These are phyloP conservation scores for Phlebiopsis gigantea DNA, from an alignment of 768 basidiomycete species.

Conservation along the genomic window DNA sequence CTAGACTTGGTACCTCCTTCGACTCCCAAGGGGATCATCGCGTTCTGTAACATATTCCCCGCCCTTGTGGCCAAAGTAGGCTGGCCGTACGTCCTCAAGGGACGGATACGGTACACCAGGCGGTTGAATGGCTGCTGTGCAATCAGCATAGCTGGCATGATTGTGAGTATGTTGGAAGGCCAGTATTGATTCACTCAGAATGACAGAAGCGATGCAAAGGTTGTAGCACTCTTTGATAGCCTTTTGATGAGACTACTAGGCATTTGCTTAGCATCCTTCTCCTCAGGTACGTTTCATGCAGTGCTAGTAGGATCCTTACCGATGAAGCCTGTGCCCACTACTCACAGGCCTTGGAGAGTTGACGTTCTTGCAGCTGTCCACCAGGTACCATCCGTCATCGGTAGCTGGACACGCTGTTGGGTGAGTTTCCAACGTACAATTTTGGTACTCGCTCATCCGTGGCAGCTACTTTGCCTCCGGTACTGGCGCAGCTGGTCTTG, in stretches of 20 bases:
- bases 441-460: neutral
- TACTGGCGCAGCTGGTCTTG: constrained; percentile 91
- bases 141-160: constrained; percentile 79
- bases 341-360: constrained; percentile 84
- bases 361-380: constrained; percentile 92
- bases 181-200: neutral
- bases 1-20: constrained; percentile 88
- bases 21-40: constrained; percentile 92
- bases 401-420: constrained; percentile 78
- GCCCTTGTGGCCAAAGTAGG: constrained; percentile 81
- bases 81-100: constrained; percentile 90
- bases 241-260: constrained; percentile 71
- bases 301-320: neutral
- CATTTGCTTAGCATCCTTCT: constrained; percentile 79
- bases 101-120: constrained; percentile 73
- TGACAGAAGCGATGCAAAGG: constrained; percentile 34
- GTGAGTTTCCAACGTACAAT: constrained; percentile 30
- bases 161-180: constrained; percentile 46
- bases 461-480: constrained; percentile 86
- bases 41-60: constrained; percentile 93
- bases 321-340: neutral
- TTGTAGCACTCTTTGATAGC: constrained; percentile 68
- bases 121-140: constrained; percentile 72
- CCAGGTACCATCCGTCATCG: constrained; percentile 65
- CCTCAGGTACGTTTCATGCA: constrained; percentile 54